Evolutionary conservation across 2,329 filamentous ascomycete species (phyloP).

Genomic region (Curvularia lunata): DNA sequence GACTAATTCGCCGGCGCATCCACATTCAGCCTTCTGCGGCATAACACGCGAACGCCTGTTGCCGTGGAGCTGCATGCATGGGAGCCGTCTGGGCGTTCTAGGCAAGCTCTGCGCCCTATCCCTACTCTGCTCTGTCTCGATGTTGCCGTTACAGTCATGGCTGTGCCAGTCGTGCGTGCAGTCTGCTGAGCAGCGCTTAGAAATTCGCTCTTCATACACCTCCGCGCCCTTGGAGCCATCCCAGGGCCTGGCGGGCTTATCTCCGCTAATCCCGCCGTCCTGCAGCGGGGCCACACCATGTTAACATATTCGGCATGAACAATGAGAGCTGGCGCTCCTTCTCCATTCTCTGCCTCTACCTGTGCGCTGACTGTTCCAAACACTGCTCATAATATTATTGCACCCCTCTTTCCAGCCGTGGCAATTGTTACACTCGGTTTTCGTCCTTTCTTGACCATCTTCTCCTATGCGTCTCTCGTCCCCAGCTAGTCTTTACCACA

Average conservation of each 20-base stretch:
- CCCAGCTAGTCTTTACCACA: neutral
- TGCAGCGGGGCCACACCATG: no score
- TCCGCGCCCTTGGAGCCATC: neutral
- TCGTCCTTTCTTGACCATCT: constrained; percentile 10
- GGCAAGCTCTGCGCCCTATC: constrained; percentile 2
- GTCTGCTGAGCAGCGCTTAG: constrained; percentile 5
- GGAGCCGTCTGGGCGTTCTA: constrained; percentile 1
- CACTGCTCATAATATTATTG: neutral
- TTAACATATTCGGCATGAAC: neutral
- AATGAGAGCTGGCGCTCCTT: neutral
- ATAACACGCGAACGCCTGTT: constrained; percentile 1
- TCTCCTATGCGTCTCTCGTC: neutral
- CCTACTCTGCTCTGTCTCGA: neutral
- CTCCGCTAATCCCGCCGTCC: constrained; percentile 18
- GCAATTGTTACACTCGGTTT: neutral
- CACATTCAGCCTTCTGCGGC: neutral
- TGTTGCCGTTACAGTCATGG: neutral
- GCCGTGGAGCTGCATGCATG: neutral
- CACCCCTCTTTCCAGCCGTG: neutral
- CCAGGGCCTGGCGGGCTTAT: constrained; percentile 3
- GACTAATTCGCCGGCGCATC: neutral
- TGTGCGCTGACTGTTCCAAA: neutral
- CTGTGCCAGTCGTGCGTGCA: neutral
- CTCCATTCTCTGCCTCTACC: neutral
- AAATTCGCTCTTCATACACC: constrained; percentile 4